These are phyloP conservation scores for Tuber aestivum DNA, from an alignment of 495 filamentous ascomycete genomes.

Conservation along the genomic window DNA sequence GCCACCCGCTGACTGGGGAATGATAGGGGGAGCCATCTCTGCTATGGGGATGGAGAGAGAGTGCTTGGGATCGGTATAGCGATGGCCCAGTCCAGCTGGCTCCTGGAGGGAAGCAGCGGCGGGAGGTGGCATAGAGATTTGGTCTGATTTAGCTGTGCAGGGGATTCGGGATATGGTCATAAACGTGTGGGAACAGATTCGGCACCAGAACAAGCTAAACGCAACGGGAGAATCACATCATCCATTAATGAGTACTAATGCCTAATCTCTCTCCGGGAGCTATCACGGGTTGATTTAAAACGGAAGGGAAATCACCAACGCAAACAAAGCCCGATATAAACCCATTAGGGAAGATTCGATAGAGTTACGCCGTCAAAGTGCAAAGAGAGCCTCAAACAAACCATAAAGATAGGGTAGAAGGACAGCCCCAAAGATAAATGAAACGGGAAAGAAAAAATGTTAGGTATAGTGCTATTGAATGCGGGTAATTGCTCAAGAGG, in stretches of 20 bases:
- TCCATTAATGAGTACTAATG: neutral
- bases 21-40: conserved; percentile 23
- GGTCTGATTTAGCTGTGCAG: conserved; percentile 24
- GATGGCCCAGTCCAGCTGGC: conserved; percentile 12
- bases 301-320: neutral
- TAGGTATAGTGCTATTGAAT: neutral
- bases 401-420: neutral
- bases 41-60: conserved; percentile 21
- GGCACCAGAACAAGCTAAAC: neutral
- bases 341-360: neutral
- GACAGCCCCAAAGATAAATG: neutral
- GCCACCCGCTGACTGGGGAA: conserved; percentile 6
- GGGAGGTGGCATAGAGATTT: conserved; percentile 12
- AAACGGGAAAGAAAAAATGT: neutral
- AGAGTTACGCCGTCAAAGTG: neutral
- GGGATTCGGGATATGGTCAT: conserved; percentile 16
- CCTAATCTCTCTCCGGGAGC: neutral
- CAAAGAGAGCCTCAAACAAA: neutral
- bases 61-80: conserved; percentile 15
- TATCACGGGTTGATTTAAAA: neutral
- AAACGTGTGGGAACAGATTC: neutral
- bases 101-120: conserved; percentile 5
- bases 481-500: neutral
- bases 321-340: neutral
- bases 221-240: neutral